These are phyloP conservation scores for Penstemon eatonii DNA, from an alignment of 257 asterid species.

Conservation along the genomic window DNA sequence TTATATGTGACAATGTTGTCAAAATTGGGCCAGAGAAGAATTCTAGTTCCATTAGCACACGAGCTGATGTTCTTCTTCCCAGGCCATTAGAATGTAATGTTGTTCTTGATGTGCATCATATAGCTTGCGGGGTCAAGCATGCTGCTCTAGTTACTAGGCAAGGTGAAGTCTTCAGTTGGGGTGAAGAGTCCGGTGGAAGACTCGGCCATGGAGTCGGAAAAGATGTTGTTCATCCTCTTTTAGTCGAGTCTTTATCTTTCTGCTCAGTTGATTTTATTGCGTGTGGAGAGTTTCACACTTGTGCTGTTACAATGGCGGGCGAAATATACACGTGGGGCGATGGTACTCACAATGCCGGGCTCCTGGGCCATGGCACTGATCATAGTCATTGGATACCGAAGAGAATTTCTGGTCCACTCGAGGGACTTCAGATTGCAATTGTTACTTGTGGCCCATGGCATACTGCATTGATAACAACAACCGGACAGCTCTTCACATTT, in stretches of 20 bases:
- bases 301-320: constrained; percentile 79
- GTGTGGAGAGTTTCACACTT: constrained; percentile 90
- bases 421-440: constrained; percentile 73
- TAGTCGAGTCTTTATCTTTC: constrained; percentile 71
- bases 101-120: constrained; percentile 81
- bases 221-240: constrained; percentile 64
- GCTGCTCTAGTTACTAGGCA: constrained; percentile 86
- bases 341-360: constrained; percentile 90
- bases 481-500: constrained; percentile 79
- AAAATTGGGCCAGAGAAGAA: constrained; percentile 78
- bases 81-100: constrained; percentile 71
- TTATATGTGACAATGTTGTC: constrained; percentile 68
- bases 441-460: constrained; percentile 97
- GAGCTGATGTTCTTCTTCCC: constrained; percentile 80
- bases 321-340: constrained; percentile 97
- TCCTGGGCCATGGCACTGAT: constrained; percentile 77
- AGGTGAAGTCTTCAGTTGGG: constrained; percentile 95
- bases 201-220: constrained; percentile 89
- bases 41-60: constrained; percentile 57
- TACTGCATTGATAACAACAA: constrained; percentile 75
- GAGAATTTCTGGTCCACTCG: constrained; percentile 87
- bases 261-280: constrained; percentile 72
- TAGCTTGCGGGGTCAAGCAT: constrained; percentile 88
- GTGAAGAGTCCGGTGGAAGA: constrained; percentile 97
- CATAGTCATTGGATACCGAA: constrained; percentile 94